Conservation (phyloP, 495 filamentous ascomycete species). For the Hyaloscypha hepaticicola region DNA sequence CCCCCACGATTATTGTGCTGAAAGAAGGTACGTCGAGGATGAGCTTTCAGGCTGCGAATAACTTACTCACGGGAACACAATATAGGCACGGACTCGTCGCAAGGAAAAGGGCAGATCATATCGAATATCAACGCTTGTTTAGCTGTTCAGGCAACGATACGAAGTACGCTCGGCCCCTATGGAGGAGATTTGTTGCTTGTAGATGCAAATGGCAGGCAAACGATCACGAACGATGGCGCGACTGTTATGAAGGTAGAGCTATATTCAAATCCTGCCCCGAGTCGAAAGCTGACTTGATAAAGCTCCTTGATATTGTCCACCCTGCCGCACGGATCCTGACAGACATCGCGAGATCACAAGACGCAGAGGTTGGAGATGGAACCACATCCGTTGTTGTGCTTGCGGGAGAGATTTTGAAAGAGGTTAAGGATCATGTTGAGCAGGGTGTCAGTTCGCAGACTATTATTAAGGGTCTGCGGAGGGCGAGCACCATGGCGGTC, state of each 20-base stretch:
- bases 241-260: constrained; percentile 92
- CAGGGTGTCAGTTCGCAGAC: constrained; percentile 96
- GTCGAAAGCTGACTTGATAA: constrained; percentile 26
- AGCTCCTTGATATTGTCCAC: constrained; percentile 98
- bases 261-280: not conserved
- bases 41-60: constrained; percentile 1
- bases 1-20: constrained; percentile 97
- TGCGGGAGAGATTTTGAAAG: constrained; percentile 94
- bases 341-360: constrained; percentile 97
- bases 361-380: constrained; percentile 97
- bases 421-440: constrained; percentile 91
- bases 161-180: constrained; percentile 94
- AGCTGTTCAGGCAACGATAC: constrained; percentile 94
- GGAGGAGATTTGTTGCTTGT: constrained; percentile 95
- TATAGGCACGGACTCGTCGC: constrained; percentile 91
- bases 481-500: constrained; percentile 86
- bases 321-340: constrained; percentile 96
- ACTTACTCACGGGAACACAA: constrained; percentile 26
- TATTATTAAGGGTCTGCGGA: constrained; percentile 93
- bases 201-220: constrained; percentile 91
- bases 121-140: constrained; percentile 99
- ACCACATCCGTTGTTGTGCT: constrained; percentile 96
- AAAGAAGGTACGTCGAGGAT: constrained; percentile 70
- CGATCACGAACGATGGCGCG: constrained; percentile 98
- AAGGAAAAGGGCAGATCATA: constrained; percentile 95